Evolutionary conservation across 345 rosid species (phyloP), one percentile per base, ranked within the genome.

Genomic region (Alliaria petiolata): DNA sequence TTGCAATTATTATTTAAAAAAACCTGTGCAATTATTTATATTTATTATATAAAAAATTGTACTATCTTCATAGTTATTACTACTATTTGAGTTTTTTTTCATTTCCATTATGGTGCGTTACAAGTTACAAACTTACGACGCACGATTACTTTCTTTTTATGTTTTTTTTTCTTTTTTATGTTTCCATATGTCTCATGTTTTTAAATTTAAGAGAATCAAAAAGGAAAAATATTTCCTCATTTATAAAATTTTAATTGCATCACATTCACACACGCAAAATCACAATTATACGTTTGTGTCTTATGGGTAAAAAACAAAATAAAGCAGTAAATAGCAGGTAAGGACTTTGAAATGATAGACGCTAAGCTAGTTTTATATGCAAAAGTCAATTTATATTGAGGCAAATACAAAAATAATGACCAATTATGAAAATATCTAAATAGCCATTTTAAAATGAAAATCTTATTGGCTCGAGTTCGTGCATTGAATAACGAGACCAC

Each of bases 401-500:
- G 13, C 22, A 15, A 26, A 17, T 26, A 52, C 22, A 43, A 64
- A 62, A 70, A 22, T 25, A 42, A 51, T 34, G 28, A 55, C 55
- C 15, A 57, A 33, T 45, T 61, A 61, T 20, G 47, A 56, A 65
- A 65, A 53, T 10, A 56, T 59, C 8, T 68, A n/a, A 26, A 62
- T 52, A 14, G 52, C 33, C 2, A 39, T 9, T 52, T 52, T 15
- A 3, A 25, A 47, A 25, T 0, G 10, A 19, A 8, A 26, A 8
- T 76, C 63, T 56, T 16, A 76, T 62, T 63, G 80, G 76, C 79
- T 70, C 61, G 43, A 70, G 53, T 70, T 63, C 79, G 71, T 76
- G 79, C 79, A 46, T 70, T 62, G 71, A 63, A 6, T 76, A 6
- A 33, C 54, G 80, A 57, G 71, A 47, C 65, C 40, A 64, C 67